Evolutionary conservation across 106 monocot genomes (phyloP), one percentile per base, ranked within the genome.

Genomic region (Amphibolis antarctica): DNA sequence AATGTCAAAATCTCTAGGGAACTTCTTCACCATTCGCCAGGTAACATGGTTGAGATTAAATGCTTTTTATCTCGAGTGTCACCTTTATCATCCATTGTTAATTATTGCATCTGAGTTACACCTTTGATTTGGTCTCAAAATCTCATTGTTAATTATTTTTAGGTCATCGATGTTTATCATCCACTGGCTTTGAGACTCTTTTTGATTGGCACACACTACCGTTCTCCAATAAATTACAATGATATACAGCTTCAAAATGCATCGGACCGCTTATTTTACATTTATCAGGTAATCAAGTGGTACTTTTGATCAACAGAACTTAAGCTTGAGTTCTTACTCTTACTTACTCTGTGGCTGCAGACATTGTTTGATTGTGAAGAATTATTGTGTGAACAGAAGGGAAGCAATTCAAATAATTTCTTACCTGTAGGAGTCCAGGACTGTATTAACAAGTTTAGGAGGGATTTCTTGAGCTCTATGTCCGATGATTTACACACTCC

Each of bases 1-100:
- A 73, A 98, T 98, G 91, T 91, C 91, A 15, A 98, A 98, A 57
- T 91, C 91, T 43, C 82, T 88, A 17, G 81, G 81, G 2, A 98
- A 98, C 56, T 98, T 98, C 67, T 77, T 87, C 55, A 98, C 98
- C 1, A 87, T 98, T 28, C 81, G 90, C 13, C 74, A 87, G 83
- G 96, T 89, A 80, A 15, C 28, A 28, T 3, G 12, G 23, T 12
- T 0, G 15, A 49, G 48, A 46, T 10, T 55, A 24, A 25, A 55
- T 55, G 22, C 22, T 55, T 55, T 25, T 55, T n/a, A n/a, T n/a
- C n/a, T n/a, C n/a, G n/a, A n/a, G n/a, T n/a, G n/a, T n/a, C n/a
- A n/a, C n/a, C n/a, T n/a, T n/a, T n/a, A n/a, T n/a, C n/a, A n/a
- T n/a, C n/a, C n/a, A n/a, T n/a, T n/a, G n/a, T n/a, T n/a, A n/a